Evolutionary conservation across 2,329 filamentous ascomycete genomes (phyloP), one percentile per base, ranked within the genome.

Genomic region (Pseudovirgaria hyperparasitica): DNA sequence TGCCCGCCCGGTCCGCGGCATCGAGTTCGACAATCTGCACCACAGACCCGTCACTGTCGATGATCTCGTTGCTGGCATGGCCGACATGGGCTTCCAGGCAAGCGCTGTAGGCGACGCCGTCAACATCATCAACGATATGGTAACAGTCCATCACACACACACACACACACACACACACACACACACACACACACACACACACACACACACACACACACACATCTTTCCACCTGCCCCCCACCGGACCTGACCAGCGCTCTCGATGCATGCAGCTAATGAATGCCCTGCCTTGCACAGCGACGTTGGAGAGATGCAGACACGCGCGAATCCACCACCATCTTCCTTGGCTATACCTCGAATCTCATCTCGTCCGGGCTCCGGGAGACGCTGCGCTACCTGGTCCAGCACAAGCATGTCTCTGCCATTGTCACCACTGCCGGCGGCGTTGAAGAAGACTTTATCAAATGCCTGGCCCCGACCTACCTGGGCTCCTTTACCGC

Each of bases 301-400:
- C 68, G 70, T 31, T 96, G 82, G 77, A 67, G 67, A 35, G 80
- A 93, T 50, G 72, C 82, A 1, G 80, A 86, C 46, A 81, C 81
- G 2, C 72, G 72, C 9, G 73, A 79, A 15, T 71, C 71, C 44
- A 90, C 90, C 11, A 96, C 90, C 33, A 87, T 98, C 42, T 96
- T 98, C 57, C 72, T 98, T 6, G 90, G 90, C 31, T 98, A 94
- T 60, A 98, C 90, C 7, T 93, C 84, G 26, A 98, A 98, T 52
- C 68, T 98, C 42, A 94, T 98, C 46, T 96, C 90, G 0, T 98
- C 87, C 4, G 90, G 90, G 6, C 70, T 98, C 16, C 74, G 90
- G 28, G 86, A 92, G 39, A 86, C 86, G 19, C 64, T 98, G 38
- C 81, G 90, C 30, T 98, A 24, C 61, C 72, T 98, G 1, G 86